phyloP scores from a whole-genome alignment of 768 basidiomycete genomes.

The Mycena amicta region DNA sequence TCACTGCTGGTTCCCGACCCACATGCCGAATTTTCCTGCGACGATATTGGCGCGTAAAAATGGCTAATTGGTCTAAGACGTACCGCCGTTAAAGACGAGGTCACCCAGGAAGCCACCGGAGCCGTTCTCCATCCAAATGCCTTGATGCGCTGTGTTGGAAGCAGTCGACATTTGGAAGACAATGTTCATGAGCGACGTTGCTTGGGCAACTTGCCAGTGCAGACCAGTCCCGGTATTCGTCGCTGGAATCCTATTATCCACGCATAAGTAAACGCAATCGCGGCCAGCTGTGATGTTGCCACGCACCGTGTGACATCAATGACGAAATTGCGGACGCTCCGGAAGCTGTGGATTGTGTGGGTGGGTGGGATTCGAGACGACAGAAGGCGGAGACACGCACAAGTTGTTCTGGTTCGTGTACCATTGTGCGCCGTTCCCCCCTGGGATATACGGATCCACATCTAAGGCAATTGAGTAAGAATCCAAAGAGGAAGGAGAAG shows the following conservation, averaged over 20 bases:
- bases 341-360: too few species aligned
- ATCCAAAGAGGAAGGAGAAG: not conserved
- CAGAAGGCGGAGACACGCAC: constrained; percentile 34
- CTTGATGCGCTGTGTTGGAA: constrained; percentile 67
- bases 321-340: constrained; percentile 72
- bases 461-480: constrained; percentile 30
- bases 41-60: not conserved
- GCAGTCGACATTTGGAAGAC: constrained; percentile 73
- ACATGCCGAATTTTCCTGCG: constrained; percentile 68
- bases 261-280: too few species aligned
- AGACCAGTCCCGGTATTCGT: constrained; percentile 41
- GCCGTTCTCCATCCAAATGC: constrained; percentile 76
- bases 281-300: too few species aligned
- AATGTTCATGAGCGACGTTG: constrained; percentile 75
- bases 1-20: constrained; percentile 82
- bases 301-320: too few species aligned
- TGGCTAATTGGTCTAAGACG: constrained; percentile 14
- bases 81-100: constrained; percentile 58
- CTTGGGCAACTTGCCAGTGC: constrained; percentile 85
- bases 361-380: too few species aligned
- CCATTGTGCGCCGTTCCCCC: constrained; percentile 69
- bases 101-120: constrained; percentile 61
- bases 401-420: constrained; percentile 71
- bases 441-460: constrained; percentile 33
- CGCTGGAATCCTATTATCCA: constrained; percentile 32